Evolutionary conservation across 2,329 filamentous ascomycete genomes (phyloP), one percentile per base, ranked within the genome.

Genomic region (Exophiala sp.): DNA sequence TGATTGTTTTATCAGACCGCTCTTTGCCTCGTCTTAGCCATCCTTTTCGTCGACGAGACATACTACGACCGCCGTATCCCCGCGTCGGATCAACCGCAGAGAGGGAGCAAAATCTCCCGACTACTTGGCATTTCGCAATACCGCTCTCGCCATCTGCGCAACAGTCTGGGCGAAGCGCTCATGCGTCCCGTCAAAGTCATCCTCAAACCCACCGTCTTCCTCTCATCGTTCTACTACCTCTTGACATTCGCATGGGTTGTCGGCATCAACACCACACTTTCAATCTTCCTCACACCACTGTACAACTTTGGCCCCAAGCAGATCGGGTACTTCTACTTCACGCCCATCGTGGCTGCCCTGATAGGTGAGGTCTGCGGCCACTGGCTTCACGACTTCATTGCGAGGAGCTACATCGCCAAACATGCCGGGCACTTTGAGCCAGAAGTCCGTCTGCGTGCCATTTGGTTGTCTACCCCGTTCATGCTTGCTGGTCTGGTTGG

Each of bases 311-410:
- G 72, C 0, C 71, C 74, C 0, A 72, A 72, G 42, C 71, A 77
- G 47, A 77, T 82, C 44, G 80, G 75, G 1, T 75, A 72, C 58
- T 81, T 84, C 63, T 83, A 84, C 67, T 83, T 84, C 64, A 78
- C 79, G 0, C 78, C 78, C 2, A 72, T 84, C 21, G 73, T 82
- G 1, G 81, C 75, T 3, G 75, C 77, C 2, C 63, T 81, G 11
- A 65, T 84, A 0, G 82, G 80, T 21, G 79, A 82, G 67, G 51
- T 77, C 0, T 65, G 70, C 3, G 81, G 81, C 5, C 81, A 83
- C 65, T 82, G 74, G 73, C 68, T 83, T 5, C 78, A 84, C 65
- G 80, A 84, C 58, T 55, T 69, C 2, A 63, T 81, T 7, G 76
- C 77, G 5, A 68, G 63, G 9, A 65, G 69, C 21, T 78, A 78